Base-by-base conservation (phyloP, 2,329 filamentous ascomycete species). In the Pyrenophora seminiperda region DNA sequence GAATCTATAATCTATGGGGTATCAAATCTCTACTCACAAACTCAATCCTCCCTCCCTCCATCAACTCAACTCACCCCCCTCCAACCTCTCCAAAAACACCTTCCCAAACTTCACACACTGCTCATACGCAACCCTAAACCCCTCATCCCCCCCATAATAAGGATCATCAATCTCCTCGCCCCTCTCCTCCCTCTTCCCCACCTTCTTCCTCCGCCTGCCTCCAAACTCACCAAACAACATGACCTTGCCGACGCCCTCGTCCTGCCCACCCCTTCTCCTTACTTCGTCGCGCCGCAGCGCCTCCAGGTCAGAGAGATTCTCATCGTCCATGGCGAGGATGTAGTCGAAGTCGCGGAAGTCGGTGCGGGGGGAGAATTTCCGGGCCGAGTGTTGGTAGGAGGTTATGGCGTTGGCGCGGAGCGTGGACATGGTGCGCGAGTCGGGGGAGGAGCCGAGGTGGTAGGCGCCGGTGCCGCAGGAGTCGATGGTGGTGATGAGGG, bases 281-380 rank as follows among this genome's bases (percentile, higher is more conserved):
- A 72, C 83, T 59, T 83, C 78, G 51, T 79, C 76, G 49, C 70
- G 63, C 57, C 83, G 78, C 67, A 87, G 74, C 27, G 84, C 79
- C 64, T 85, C 72, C 50, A 96, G 75, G 66, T 95, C 83, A 7
- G 81, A 78, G 36, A 96, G 77, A 71, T 97, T 97, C 37, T 85
- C 83, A 40, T 83, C 80, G 70, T 99, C 94, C 94, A 99, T 99
- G 53, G 90, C 92, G 49, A 99, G 86, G 53, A 99, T 86, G 75
- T 96, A 97, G 74, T 97, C 91, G 67, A 97, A 97, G 13, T 82
- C 80, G 47, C 85, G 77, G 64, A 97, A 95, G 74, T 99, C 94
- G 42, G 82, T 81, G 1, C 79, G 74, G 4, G 76, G 75, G 72
- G 75, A 71, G 71, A 95, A 86, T 72, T 89, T 88, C 43, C 91